Evolutionary conservation across 2,329 filamentous ascomycete species (phyloP), one percentile per base, ranked within the genome.

Genomic region (Cryoendolithus antarcticus): DNA sequence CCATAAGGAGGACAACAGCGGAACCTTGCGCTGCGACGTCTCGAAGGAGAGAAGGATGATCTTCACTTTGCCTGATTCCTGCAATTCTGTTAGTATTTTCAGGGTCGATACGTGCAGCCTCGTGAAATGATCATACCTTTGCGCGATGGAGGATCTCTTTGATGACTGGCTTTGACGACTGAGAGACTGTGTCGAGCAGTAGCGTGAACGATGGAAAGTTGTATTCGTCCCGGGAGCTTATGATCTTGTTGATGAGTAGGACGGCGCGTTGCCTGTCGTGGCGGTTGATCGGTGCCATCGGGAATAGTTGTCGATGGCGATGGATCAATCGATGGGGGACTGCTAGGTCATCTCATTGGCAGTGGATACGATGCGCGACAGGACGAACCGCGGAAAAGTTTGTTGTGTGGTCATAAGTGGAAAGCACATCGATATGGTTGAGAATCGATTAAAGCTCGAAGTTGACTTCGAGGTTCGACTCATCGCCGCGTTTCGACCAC

Each of bases 191-290:
- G 60, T 96, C 89, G 41, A 94, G 69, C 3, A 95, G 63, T 19
- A 96, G 67, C 0, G 88, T 95, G 53, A 96, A 77, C 2, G 89
- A 89, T 35, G 86, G 93, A 9, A 82, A 77, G 31, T 11, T 32
- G 24, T 27, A 35, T 41, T 76, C 77, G 59, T 91, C 82, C 45
- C 85, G 74, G 40, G 85, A 67, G 54, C 79, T 84, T 46, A 94
- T 69, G 2, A 94, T 67, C 55, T 86, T 88, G 46, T 86, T 83
- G 40, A 94, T 77, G 2, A 93, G 69, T 2, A 93, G 74, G 13
- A 93, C 65, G 57, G 86, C 88, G 61, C 94, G 86, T 12, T 27
- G 75, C 24, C 82, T 72, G 55, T 93, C 84, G 32, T 41, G 37
- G 30, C 34, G 37, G 24, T 21, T 41, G 21, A 32, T 34, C 9